Percentiles rank a stretch among this genome's conserved stretches.
Evolutionary conservation across 768 basidiomycete genomes (phyloP).

Genomic region (Hortiboletus campestris): DNA sequence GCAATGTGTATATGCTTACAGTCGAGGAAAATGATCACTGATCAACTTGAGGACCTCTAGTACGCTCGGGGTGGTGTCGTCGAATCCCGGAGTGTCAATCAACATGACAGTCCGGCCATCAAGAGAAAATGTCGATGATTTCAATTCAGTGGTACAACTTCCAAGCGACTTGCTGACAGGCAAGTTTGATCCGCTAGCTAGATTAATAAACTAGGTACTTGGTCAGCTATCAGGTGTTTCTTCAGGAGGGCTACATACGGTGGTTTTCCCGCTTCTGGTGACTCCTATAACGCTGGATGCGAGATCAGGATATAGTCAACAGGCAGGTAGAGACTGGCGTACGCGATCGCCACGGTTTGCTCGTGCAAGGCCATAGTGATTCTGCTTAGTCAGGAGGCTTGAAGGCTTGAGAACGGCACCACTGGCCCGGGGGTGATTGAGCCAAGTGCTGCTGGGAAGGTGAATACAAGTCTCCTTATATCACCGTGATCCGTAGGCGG

Average conservation of each 20-base stretch:
- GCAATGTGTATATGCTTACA: slow-evolving; percentile 12
- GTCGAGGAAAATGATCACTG: slow-evolving; percentile 30
- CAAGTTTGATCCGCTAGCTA: slow-evolving; percentile 46
- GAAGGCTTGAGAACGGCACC: not conserved
- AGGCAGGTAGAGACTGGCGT: slow-evolving; percentile 3
- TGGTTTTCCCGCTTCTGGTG: slow-evolving; percentile 33
- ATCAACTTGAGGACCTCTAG: slow-evolving; percentile 46
- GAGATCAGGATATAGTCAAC: slow-evolving; percentile 3
- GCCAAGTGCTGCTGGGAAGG: not conserved
- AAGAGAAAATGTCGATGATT: slow-evolving; percentile 41
- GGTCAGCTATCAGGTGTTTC: not conserved
- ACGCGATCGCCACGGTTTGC: slow-evolving; percentile 27
- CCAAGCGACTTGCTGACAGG: slow-evolving; percentile 38
- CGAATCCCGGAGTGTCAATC: slow-evolving; percentile 61
- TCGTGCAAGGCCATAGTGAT: slow-evolving; percentile 14
- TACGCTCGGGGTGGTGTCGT: slow-evolving; percentile 46
- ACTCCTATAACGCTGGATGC: slow-evolving; percentile 31
- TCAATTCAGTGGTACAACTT: slow-evolving; percentile 44
- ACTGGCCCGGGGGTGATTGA: not conserved
- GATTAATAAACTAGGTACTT: slow-evolving; percentile 45
- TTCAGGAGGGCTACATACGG: slow-evolving; percentile 15
- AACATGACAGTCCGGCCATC: slow-evolving; percentile 43
- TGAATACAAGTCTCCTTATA: slow-evolving; percentile 11
- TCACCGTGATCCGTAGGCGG: slow-evolving; percentile 6
- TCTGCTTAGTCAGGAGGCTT: not conserved